These are phyloP conservation scores for Starmerella geochares DNA, from an alignment of 805 yeast species.

Conservation along the genomic window DNA sequence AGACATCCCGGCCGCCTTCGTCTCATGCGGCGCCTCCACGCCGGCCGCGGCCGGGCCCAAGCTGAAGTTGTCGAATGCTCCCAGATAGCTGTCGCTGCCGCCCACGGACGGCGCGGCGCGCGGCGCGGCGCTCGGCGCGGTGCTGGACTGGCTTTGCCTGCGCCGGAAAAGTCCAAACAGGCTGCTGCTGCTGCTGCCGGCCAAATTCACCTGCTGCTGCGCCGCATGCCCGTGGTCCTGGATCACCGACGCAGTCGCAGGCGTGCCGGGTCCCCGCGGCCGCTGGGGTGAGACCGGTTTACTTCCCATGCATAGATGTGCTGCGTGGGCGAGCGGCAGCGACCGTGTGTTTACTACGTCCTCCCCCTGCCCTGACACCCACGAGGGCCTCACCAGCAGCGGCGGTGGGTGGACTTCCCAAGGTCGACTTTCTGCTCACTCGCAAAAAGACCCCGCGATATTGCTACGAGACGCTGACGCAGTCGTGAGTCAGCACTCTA, in stretches of 20 bases:
- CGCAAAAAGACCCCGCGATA: too few species aligned
- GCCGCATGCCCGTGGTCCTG: constrained; percentile 11
- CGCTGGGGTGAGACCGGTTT: constrained; percentile 15
- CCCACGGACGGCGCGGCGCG: background rate
- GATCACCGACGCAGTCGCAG: constrained; percentile 8
- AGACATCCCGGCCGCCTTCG: constrained; percentile 15
- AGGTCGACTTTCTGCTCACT: too few species aligned
- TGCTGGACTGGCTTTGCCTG: constrained; percentile 18
- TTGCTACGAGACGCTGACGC: too few species aligned
- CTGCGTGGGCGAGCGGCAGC: background rate
- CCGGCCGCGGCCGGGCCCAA: constrained; percentile 9
- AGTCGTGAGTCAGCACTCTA: too few species aligned
- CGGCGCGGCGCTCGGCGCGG: constrained; percentile 6
- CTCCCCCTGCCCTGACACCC: background rate
- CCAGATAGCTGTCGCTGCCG: constrained; percentile 17
- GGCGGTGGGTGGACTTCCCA: background rate
- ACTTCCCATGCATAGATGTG: constrained; percentile 9
- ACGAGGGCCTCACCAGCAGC: background rate
- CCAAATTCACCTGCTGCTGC: background rate
- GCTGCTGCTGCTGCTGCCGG: constrained; percentile 18
- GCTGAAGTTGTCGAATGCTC: constrained; percentile 22
- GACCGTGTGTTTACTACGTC: background rate
- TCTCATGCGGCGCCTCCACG: constrained; percentile 19
- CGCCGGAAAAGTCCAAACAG: constrained; percentile 23
- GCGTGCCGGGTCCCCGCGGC: constrained; percentile 15